Conservation (phyloP, 1,139 yeast species). For the Sugiyamaella castrensis region DNA sequence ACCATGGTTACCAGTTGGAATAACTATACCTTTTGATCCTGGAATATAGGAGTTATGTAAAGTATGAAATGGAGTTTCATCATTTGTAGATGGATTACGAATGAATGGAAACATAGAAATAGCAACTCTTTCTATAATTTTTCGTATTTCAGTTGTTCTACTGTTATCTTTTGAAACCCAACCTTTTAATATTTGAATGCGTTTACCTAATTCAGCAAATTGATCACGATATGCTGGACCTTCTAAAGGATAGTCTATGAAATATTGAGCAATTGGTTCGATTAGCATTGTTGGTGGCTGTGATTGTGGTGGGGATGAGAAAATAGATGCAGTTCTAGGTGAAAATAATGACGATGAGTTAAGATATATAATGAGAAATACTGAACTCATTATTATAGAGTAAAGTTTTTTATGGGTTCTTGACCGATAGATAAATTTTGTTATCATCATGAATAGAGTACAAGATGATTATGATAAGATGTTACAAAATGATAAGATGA, state of each 20-base stretch:
- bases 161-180: neutral
- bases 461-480: too few species aligned
- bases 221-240: slow-evolving; percentile 10
- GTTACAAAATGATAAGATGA: too few species aligned
- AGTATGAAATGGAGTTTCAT: slow-evolving; percentile 3
- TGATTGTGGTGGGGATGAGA: too few species aligned
- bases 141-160: slow-evolving; percentile 1
- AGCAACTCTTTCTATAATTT: slow-evolving; percentile 5
- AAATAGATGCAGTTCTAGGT: too few species aligned
- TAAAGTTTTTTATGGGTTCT: too few species aligned
- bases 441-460: too few species aligned
- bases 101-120: slow-evolving; percentile 6
- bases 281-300: too few species aligned
- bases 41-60: slow-evolving; percentile 4
- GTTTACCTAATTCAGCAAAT: slow-evolving; percentile 7
- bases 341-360: too few species aligned
- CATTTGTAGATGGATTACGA: neutral
- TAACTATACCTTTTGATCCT: slow-evolving; percentile 8
- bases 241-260: slow-evolving; percentile 3
- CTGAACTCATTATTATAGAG: too few species aligned
- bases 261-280: slow-evolving; percentile 5
- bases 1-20: neutral
- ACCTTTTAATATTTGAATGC: slow-evolving; percentile 4
- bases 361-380: too few species aligned
- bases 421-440: too few species aligned